Base-by-base conservation (phyloP, 2,329 filamentous ascomycete genomes). In the Cladophialophora psammophila region DNA sequence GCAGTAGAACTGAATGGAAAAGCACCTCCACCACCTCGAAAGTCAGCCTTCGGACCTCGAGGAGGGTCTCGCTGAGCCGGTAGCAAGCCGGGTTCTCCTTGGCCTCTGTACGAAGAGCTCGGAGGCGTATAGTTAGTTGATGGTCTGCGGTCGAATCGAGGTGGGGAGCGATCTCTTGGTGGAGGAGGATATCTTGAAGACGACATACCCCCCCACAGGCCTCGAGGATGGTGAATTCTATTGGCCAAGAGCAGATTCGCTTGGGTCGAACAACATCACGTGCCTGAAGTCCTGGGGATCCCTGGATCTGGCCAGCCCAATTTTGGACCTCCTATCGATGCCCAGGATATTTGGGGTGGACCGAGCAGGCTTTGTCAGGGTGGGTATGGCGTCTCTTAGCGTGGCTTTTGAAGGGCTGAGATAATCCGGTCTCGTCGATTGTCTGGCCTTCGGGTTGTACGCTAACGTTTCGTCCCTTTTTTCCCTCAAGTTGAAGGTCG, bases 31-130 rank as follows among this genome's bases (percentile, higher is more conserved):
- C 36, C 88, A 88, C 70, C 85, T 87, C n/a, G 87, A 86, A 35
- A 87, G 80, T 67, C 91, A 3, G 91, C 92, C 78, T 94, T 93
- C 10, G 93, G 93, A 0, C 91, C 93, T 64, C 93, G 86, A 2
- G 93, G 93, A 1, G 91, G 90, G 70, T 96, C 92, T 71, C 90
- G 85, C 12, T 85, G 83, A 77, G 76, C 85, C 70, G 72, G 84
- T 76, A 72, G 88, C 71, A 88, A 84, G 72, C 84, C 86, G 1
- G 85, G 78, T 71, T 85, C 86, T 68, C 91, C 91, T n/a, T 83
- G 80, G 34, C 78, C 78, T 61, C 80, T 78, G 69, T 78, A 81
- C 60, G 80, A 78, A 38, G 85, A 83, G 64, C 83, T 82, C 74
- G 87, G 88, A 36, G 82, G 82, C 56, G 80, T 82, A 73, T 89